A percentile compares a stretch with the other conserved stretches of the same genome.
Evolutionary conservation across 768 basidiomycete species (phyloP).

Genomic region (Lentinula detonsa): DNA sequence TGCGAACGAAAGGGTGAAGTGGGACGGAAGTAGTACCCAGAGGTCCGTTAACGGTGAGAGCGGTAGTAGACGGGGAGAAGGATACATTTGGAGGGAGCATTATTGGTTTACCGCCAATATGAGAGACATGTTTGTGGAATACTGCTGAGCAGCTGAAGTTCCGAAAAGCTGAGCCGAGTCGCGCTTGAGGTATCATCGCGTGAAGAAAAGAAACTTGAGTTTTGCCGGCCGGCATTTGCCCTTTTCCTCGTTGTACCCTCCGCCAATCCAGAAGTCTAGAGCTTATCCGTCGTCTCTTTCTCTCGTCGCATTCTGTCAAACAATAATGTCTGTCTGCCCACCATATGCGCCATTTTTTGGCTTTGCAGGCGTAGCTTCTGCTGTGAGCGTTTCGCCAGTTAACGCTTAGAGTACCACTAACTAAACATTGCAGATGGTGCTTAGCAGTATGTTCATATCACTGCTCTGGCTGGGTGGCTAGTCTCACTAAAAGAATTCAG

Average conservation of each 20-base stretch:
- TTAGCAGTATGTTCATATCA: constrained; percentile 66
- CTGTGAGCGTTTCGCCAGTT: constrained; percentile 46
- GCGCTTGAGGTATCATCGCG: not conserved
- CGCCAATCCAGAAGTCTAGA: not conserved
- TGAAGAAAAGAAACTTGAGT: not conserved
- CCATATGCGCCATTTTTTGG: constrained; percentile 98
- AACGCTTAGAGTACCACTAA: constrained; percentile 3
- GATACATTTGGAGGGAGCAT: constrained; percentile 36
- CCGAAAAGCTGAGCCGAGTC: not conserved
- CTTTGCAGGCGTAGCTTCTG: constrained; percentile 91
- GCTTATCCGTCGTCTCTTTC: not conserved
- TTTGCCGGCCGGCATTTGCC: not conserved
- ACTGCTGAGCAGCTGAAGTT: constrained; percentile 46
- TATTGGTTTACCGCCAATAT: constrained; percentile 58
- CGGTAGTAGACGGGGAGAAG: constrained; percentile 31
- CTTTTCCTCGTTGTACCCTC: constrained; percentile 11
- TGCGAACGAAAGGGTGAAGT: constrained; percentile 39
- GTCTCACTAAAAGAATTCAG: constrained; percentile 29
- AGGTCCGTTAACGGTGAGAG: constrained; percentile 38
- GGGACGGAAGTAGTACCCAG: constrained; percentile 41
- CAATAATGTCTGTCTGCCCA: constrained; percentile 64
- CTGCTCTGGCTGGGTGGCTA: not conserved
- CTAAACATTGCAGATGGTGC: constrained; percentile 71
- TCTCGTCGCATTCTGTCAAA: not conserved
- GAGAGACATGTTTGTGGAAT: constrained; percentile 53